These are phyloP conservation scores for Lipomyces sp. DNA, from an alignment of 805 yeast species.

Conservation along the genomic window DNA sequence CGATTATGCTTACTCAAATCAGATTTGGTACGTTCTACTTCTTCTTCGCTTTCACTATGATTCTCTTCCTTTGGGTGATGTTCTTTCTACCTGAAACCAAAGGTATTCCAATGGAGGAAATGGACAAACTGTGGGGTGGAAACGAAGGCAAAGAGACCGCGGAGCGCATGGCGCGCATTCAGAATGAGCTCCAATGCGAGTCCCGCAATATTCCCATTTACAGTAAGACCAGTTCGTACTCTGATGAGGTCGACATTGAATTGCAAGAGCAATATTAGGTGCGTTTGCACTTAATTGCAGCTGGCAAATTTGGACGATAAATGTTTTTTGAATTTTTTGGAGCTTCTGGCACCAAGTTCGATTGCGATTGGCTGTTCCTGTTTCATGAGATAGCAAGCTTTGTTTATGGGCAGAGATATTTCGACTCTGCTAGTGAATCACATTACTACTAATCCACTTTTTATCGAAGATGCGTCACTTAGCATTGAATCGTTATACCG, in stretches of 20 bases:
- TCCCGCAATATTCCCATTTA: slow-evolving; percentile 1
- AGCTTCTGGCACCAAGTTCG: background rate
- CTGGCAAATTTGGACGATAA: background rate
- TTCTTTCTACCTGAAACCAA: slow-evolving; percentile 54
- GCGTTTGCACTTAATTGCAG: background rate
- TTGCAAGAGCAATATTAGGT: slow-evolving; percentile 2
- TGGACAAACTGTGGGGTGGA: slow-evolving; percentile 65
- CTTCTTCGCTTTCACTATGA: slow-evolving; percentile 40
- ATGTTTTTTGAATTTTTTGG: background rate
- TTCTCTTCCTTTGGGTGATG: slow-evolving; percentile 63
- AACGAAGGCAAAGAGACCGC: slow-evolving; percentile 28
- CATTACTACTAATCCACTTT: background rate
- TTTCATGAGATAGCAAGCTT: background rate
- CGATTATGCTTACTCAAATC: slow-evolving; percentile 51
- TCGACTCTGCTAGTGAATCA: background rate
- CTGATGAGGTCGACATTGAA: slow-evolving; percentile 2
- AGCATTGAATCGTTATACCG: background rate
- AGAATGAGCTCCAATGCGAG: slow-evolving; percentile 18
- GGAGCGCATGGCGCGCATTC: slow-evolving; percentile 28
- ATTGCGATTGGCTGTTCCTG: background rate
- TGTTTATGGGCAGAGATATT: background rate
- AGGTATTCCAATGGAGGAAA: slow-evolving; percentile 79
- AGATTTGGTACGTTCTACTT: slow-evolving; percentile 32
- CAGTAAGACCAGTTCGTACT: background rate
- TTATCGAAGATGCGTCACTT: background rate